These are phyloP conservation scores for Phytopythium oedochilum DNA, from an alignment of 352 stramenopile species.

Conservation along the genomic window DNA sequence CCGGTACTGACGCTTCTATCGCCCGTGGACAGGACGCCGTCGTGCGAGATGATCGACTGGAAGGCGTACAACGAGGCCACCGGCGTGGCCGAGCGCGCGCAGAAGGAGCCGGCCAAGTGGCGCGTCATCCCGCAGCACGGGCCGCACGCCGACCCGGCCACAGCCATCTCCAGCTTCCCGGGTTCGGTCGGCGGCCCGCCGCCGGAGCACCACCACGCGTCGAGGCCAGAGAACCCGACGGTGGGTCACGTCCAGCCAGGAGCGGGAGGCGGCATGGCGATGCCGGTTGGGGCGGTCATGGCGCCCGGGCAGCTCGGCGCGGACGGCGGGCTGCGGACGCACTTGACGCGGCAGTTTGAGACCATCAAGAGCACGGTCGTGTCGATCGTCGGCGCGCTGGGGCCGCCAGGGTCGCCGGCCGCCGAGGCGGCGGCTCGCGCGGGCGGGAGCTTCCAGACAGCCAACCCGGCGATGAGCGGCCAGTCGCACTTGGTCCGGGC, in stretches of 20 bases:
- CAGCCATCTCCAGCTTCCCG: conserved; percentile 3
- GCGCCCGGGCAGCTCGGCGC: background rate
- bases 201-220: background rate
- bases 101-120: conserved; percentile 64
- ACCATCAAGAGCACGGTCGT: conserved; percentile 48
- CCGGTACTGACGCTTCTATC: background rate
- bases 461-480: background rate
- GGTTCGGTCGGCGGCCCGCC: background rate
- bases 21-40: conserved; percentile 30
- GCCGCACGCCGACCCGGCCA: conserved; percentile 40
- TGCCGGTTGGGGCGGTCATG: background rate
- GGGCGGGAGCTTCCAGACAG: background rate
- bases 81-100: conserved; percentile 36
- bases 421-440: background rate
- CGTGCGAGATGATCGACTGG: conserved; percentile 83
- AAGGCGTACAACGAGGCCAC: conserved; percentile 78
- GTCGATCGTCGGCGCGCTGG: conserved; percentile 36
- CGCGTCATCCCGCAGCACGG: conserved; percentile 77
- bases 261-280: background rate
- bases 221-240: background rate
- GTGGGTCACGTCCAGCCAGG: background rate
- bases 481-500: background rate
- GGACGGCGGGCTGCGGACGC: conserved; percentile 21
- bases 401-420: conserved; percentile 6
- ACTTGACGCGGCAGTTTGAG: conserved; percentile 39